Base-by-base conservation (phyloP, 1,284 basidiomycete genomes). In the Cystobasidium sp. region DNA sequence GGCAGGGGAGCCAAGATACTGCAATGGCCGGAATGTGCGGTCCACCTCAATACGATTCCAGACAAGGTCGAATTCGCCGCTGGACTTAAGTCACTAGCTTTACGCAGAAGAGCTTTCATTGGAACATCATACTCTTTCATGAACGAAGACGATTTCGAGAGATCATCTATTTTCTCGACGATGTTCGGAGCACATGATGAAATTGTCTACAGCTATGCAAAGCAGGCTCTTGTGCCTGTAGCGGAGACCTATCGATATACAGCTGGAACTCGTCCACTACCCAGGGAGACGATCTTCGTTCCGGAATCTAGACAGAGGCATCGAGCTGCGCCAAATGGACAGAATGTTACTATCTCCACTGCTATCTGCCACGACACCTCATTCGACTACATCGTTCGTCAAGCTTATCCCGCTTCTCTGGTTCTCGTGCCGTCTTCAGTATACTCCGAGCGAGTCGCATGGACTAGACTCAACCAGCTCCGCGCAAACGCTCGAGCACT, bases 291-390 rank as follows among this genome's bases (percentile, higher is more conserved):
- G 6, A 69, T 69, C 46, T 49, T 58, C 43, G 59, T 71, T 10
- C 69, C 69, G 22, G 49, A 52, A 12, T 12, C 59, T 4, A 44
- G 51, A 52, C 46, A 68, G 22, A 20, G 1, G 37, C 5, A 46
- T 22, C 8, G 49, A 43, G 22, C 64, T 12, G 37, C 22, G 22
- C 44, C 47, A 37, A 31, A 24, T 14, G 69, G 69, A 6, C 69
- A 46, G 8, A 59, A 62, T n/a, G 37, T 71, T 16, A 53, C 59
- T 7, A 9, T 71, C 47, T 71, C 58, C 14, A 63, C 59, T 9
- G 69, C 69, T 18, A 71, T 71, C 16, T 71, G 69, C n/a, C 69
- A 71, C 46, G 69, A 69, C 47, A 71, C 69, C 9, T 63, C 59
- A 1, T 71, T 71, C 51, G 56, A 59, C 51, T 18, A 31, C 12